Base-by-base conservation (phyloP, 805 yeast genomes). In the Priceomyces castillae region DNA sequence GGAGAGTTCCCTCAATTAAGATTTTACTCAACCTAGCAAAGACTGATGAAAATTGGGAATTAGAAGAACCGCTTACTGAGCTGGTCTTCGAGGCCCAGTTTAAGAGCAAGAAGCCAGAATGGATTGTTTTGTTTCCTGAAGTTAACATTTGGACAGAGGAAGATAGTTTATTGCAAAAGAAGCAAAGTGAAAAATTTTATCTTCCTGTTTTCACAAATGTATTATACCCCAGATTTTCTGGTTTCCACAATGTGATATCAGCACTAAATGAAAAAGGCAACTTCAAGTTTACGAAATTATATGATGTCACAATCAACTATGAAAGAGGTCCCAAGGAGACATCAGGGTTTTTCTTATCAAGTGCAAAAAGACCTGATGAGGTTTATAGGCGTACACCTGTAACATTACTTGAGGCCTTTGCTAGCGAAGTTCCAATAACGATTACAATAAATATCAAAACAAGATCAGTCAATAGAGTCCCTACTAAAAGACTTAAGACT, bases 101-200 rank as follows among this genome's bases (percentile, higher is more conserved):
- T 3, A 52, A 48, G n/a, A 69, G 71, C 20, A 71, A 60, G 28
- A 57, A 52, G n/a, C 69, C 67, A 20, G 75, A 78, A 50, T 82
- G 95, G 87, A 52, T 89, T 0, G 80, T 82, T 0, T 49, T 86
- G 7, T 90, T 90, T 51, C 97, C 97, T 0, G 97, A 90, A 61
- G 96, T 86, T 3, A 86, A 85, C 54, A 77, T 85, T 6, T 76
- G 78, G 60, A 77, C 82, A 0, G 67, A 74, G 9, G 74, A 74
- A 30, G 71, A 72, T 36, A 58, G 67, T 37, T 49, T 59, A 53
- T 40, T 75, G 33, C 95, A 89, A 47, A 67, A 73, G 31, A 70
- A 74, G 23, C 71, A 81, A 47, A 73, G 82, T 37, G 75, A 74
- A 33, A 73, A 74, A 44, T 80, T 74, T 53, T 84, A 74, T 43